Evolutionary conservation across 1,284 basidiomycete genomes (phyloP).

Genomic region (Boletus holoroseus): DNA sequence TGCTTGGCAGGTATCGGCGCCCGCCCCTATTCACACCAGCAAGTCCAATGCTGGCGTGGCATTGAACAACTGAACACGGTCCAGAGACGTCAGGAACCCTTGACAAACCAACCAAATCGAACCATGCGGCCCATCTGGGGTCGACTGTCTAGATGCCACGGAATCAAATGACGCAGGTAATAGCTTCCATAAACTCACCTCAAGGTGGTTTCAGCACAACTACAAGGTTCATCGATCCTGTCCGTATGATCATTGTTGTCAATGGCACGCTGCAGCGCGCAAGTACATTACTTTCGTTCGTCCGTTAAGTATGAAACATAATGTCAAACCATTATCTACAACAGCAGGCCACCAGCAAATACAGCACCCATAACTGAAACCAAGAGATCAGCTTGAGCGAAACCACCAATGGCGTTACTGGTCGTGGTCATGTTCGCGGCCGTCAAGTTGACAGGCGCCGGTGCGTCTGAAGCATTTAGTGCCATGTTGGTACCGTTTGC

Average conservation of each 20-base stretch:
- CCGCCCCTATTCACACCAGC: neutral
- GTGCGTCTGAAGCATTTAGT: slow-evolving; percentile 32
- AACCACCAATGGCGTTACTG: slow-evolving; percentile 12
- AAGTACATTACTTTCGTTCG: slow-evolving; percentile 11
- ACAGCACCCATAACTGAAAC: slow-evolving; percentile 10
- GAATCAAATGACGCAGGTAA: neutral
- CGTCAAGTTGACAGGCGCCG: slow-evolving; percentile 43
- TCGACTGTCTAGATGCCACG: neutral
- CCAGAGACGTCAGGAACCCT: neutral
- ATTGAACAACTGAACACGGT: neutral
- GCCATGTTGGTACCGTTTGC: slow-evolving; percentile 31
- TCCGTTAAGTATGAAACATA: slow-evolving; percentile 1
- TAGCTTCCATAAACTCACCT: neutral
- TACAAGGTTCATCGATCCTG: neutral
- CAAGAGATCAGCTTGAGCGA: slow-evolving; percentile 4
- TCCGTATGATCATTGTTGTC: neutral
- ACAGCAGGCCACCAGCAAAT: slow-evolving; percentile 13
- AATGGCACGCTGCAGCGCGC: neutral
- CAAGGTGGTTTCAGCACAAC: neutral
- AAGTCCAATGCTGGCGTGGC: neutral
- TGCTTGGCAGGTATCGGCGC: neutral
- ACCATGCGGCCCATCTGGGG: neutral
- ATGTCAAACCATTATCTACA: slow-evolving; percentile 10
- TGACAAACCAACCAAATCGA: neutral
- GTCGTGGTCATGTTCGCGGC: slow-evolving; percentile 10